A percentile compares a stretch with the other conserved stretches of the same genome.
These are phyloP conservation scores for Xylariales sp. DNA, from an alignment of 2,329 filamentous ascomycete species.

Conservation along the genomic window DNA sequence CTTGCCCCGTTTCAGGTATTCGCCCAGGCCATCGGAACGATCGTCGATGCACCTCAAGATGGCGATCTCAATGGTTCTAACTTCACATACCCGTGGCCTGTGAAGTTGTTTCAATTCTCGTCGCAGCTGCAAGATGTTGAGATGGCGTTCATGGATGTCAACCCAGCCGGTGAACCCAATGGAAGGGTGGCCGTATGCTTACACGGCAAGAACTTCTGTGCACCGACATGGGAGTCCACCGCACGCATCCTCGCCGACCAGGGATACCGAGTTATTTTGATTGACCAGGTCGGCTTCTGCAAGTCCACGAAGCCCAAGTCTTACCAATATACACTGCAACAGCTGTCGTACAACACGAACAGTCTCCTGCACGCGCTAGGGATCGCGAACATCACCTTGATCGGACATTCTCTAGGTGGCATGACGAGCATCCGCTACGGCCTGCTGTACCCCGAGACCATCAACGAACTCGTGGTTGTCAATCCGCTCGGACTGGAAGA, in stretches of 20 bases:
- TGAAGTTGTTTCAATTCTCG: constrained; percentile 60
- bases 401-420: constrained; percentile 67
- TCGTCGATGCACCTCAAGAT: constrained; percentile 54
- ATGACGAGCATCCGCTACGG: constrained; percentile 65
- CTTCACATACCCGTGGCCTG: constrained; percentile 64
- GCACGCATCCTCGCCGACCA: constrained; percentile 54
- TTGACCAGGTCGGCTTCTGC: constrained; percentile 68
- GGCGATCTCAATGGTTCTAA: constrained; percentile 61
- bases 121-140: constrained; percentile 61
- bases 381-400: constrained; percentile 58
- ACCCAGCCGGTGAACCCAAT: constrained; percentile 51
- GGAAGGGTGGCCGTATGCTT: constrained; percentile 60
- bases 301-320: constrained; percentile 63
- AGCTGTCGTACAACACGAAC: constrained; percentile 63
- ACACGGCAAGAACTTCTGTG: constrained; percentile 69
- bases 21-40: constrained; percentile 39
- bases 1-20: constrained; percentile 28
- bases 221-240: constrained; percentile 63
- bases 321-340: constrained; percentile 65
- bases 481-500: constrained; percentile 67
- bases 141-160: constrained; percentile 68
- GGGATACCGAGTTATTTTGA: constrained; percentile 64
- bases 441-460: constrained; percentile 60
- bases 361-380: constrained; percentile 58
- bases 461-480: constrained; percentile 60